Evolutionary conservation across 148 eudicot species (phyloP).

Genomic region (Vaccinium darrowii): DNA sequence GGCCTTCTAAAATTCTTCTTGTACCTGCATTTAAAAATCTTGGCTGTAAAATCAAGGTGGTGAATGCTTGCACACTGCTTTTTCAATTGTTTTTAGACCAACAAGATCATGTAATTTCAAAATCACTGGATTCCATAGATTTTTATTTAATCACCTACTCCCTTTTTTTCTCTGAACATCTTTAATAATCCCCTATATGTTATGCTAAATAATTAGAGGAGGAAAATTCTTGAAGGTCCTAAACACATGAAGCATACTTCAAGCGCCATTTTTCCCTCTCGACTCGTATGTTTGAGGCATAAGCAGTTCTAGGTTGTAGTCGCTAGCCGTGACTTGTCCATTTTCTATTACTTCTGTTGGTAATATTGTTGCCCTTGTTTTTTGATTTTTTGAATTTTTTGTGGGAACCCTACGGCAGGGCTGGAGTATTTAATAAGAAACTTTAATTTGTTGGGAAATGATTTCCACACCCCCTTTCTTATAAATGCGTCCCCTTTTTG

Average conservation of each 20-base stretch:
- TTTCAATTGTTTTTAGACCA: slow-evolving; percentile 9
- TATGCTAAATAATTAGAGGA: neutral
- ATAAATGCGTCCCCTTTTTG: too few relatives aligned
- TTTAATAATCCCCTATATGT: too few relatives aligned
- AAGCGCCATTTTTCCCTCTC: neutral
- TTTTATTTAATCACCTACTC: neutral
- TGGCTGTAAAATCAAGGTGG: neutral
- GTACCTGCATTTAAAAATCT: neutral
- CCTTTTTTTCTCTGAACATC: too few relatives aligned
- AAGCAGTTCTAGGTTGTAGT: neutral
- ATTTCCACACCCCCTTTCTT: too few relatives aligned
- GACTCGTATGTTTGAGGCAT: neutral
- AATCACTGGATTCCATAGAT: neutral
- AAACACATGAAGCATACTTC: neutral
- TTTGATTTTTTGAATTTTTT: too few relatives aligned
- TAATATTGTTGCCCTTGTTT: neutral
- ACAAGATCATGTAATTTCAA: neutral
- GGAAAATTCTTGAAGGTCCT: neutral
- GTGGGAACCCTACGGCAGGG: too few relatives aligned
- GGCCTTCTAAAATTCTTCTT: neutral
- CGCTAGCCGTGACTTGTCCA: neutral
- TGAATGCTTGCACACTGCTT: slow-evolving; percentile 3
- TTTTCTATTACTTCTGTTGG: neutral
- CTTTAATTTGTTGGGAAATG: neutral
- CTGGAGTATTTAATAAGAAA: neutral